Percentiles rank a stretch among this genome's conserved stretches.
phyloP scores from a whole-genome alignment of 176 grass and related monocot genomes.

The Tillandsia fasciculata region DNA sequence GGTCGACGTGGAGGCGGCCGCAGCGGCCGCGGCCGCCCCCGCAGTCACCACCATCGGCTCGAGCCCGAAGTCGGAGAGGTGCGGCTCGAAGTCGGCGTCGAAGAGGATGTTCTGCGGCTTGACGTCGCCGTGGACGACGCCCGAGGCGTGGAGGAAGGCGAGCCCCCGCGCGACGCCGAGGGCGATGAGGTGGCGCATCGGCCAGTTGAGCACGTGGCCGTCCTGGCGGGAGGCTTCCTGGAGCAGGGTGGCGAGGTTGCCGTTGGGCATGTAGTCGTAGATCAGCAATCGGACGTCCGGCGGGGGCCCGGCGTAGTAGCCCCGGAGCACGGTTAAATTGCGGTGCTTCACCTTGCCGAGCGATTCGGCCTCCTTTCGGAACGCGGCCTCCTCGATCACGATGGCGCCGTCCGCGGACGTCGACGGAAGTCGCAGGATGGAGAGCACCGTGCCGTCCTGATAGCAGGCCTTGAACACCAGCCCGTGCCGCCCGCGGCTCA shows the following conservation, averaged over 20 bases:
- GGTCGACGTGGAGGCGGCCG: constrained; percentile 42
- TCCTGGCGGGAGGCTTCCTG: constrained; percentile 97
- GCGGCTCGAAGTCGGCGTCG: constrained; percentile 92
- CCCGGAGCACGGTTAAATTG: constrained; percentile 84
- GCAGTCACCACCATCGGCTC: constrained; percentile 92
- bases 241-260: constrained; percentile 86
- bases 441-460: constrained; percentile 73
- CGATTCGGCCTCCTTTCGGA: constrained; percentile 88
- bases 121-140: constrained; percentile 82
- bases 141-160: constrained; percentile 75
- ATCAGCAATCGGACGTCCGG: constrained; percentile 85
- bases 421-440: constrained; percentile 78
- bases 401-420: constrained; percentile 78
- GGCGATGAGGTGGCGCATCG: constrained; percentile 96
- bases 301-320: constrained; percentile 91
- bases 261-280: constrained; percentile 99
- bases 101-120: constrained; percentile 95
- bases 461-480: constrained; percentile 99
- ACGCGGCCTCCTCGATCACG: constrained; percentile 77
- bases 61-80: constrained; percentile 86
- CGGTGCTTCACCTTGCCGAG: constrained; percentile 97
- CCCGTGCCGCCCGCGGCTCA: constrained; percentile 87
- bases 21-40: constrained; percentile 45
- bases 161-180: constrained; percentile 81
- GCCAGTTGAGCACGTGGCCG: constrained; percentile 96